Base-by-base conservation (phyloP, 352 stramenopile species). In the Phytophthora lateralis region DNA sequence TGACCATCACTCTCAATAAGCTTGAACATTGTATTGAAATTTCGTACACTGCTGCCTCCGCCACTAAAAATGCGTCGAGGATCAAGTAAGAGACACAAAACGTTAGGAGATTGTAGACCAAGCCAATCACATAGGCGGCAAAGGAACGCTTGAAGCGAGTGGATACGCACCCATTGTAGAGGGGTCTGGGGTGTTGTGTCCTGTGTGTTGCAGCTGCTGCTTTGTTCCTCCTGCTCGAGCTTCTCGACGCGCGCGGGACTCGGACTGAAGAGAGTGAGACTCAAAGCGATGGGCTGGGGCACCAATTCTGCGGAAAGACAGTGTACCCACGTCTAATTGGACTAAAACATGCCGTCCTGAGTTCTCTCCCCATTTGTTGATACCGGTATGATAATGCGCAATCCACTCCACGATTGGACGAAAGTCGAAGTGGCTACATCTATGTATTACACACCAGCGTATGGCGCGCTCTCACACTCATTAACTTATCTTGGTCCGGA, bases 311-410 rank as follows among this genome's bases (percentile, higher is more conserved):
- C 44, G 58, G 58, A 69, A 64, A 63, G 65, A 66, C 44, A 66
- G 43, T 71, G 57, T 59, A 71, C 50, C 56, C 38, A 63, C 63
- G 26, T 54, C 20, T 50, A 8, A 71, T 71, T 71, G 63, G 63
- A 3, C 10, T 7, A 67, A 71, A 71, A 55, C 24, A 6, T 8
- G 17, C 11, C 34, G 32, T 24, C 29, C 59, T 67, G 59, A 67
- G 59, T 67, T 67, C 39, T 55, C 38, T 44, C 15, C 32, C 34
- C 8, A 65, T 69, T 65, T 6, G 60, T 11, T 4, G 27, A n/a
- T n/a, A n/a, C n/a, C n/a, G n/a, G n/a, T n/a, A n/a, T n/a, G n/a
- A 69, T 43, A 65, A 29, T 1, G 15, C 15, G 7, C 4, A 44
- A 51, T 20, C 35, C 0, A 14, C 14, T 38, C 38, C 7, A 5